Percentiles rank a stretch among this genome's conserved stretches.
Conservation (phyloP, 1,139 yeast species). For the Pichia sp. region DNA sequence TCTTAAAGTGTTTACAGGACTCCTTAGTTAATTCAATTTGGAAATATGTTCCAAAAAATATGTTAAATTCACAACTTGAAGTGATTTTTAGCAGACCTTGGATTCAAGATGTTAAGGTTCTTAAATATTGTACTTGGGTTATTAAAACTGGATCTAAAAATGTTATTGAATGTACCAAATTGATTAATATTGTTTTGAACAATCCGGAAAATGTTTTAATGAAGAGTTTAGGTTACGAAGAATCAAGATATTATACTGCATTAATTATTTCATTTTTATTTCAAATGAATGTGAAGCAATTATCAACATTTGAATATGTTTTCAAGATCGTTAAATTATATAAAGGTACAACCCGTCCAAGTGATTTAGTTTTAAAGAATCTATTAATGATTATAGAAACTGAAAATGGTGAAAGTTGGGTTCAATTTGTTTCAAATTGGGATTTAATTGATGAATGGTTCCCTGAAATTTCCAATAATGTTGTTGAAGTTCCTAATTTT, state of each 20-base stretch:
- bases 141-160: conserved; percentile 35
- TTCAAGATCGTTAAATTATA: conserved; percentile 33
- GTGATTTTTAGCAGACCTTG: conserved; percentile 49
- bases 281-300: conserved; percentile 39
- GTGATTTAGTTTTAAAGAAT: conserved; percentile 56
- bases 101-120: conserved; percentile 36
- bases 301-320: conserved; percentile 35
- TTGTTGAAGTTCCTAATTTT: conserved; percentile 36
- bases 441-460: conserved; percentile 47
- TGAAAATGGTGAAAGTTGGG: conserved; percentile 49
- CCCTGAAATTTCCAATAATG: conserved; percentile 12
- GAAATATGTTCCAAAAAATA: conserved; percentile 40
- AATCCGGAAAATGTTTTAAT: conserved; percentile 38
- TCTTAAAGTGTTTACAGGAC: conserved; percentile 31
- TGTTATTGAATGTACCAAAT: conserved; percentile 43
- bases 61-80: conserved; percentile 65
- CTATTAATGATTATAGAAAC: conserved; percentile 55
- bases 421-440: conserved; percentile 56
- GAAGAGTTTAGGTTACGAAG: conserved; percentile 20
- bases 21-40: conserved; percentile 36
- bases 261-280: conserved; percentile 42
- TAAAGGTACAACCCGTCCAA: conserved; percentile 54
- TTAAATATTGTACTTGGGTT: conserved; percentile 39
- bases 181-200: conserved; percentile 60
- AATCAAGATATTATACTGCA: conserved; percentile 38